Conservation (phyloP, 306 rosid genomes). For the Fragaria iinumae region DNA sequence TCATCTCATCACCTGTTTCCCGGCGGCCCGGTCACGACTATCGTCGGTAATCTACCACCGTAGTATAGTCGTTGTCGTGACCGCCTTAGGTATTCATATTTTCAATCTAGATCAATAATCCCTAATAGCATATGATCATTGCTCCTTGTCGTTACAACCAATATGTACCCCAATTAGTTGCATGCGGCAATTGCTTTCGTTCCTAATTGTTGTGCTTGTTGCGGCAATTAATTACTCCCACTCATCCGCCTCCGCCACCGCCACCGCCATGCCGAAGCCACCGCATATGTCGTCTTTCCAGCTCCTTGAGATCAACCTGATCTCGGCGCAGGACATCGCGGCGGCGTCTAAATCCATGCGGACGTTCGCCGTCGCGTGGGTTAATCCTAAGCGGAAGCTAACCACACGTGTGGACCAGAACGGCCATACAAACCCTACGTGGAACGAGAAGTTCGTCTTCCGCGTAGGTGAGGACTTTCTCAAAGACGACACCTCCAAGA, state of each 20-base stretch:
- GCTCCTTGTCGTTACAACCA: not conserved
- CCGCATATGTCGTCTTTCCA: constrained; percentile 18
- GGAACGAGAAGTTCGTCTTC: constrained; percentile 86
- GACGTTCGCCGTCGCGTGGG: constrained; percentile 74
- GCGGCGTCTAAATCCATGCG: constrained; percentile 42
- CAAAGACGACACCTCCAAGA: constrained; percentile 28
- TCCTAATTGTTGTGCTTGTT: constrained; percentile 1
- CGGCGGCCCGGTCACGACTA: constrained; percentile 16
- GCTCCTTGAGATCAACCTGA: constrained; percentile 62
- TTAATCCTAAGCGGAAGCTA: constrained; percentile 54
- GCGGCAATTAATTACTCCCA: not conserved
- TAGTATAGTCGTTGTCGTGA: constrained; percentile 1
- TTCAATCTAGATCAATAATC: not conserved
- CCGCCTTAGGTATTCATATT: not conserved
- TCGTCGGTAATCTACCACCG: not conserved
- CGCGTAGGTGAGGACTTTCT: constrained; percentile 52
- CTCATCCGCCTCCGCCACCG: not conserved
- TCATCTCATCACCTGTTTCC: not conserved
- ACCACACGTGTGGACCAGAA: constrained; percentile 44
- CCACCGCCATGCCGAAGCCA: not conserved
- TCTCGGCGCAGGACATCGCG: constrained; percentile 61
- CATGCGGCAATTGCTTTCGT: not conserved
- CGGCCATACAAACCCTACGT: constrained; percentile 59
- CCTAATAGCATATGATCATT: not conserved
- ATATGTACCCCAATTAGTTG: constrained; percentile 4